These are phyloP conservation scores for Neocucurbitaria cava DNA, from an alignment of 2,329 filamentous ascomycete species.

Conservation along the genomic window DNA sequence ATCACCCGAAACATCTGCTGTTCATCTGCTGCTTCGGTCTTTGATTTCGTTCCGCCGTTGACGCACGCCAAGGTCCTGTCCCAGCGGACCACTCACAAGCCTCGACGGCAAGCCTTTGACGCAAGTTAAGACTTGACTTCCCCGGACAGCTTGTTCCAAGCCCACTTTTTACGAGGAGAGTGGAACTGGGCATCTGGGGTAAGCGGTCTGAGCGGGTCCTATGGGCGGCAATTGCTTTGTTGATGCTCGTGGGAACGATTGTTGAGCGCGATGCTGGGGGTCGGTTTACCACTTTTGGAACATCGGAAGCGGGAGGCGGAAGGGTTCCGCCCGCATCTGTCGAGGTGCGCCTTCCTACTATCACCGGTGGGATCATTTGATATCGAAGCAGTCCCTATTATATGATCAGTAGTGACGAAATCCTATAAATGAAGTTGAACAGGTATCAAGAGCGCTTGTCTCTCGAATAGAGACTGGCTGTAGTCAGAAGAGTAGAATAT, in stretches of 20 bases:
- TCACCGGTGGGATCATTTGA: no score
- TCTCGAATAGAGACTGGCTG: no score
- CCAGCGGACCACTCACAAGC: not conserved
- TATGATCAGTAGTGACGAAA: no score
- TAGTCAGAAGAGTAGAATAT: no score
- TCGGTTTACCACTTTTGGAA: not conserved
- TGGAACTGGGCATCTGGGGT: not conserved
- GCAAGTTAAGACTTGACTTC: not conserved
- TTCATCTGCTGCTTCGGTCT: not conserved
- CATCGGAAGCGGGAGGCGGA: not conserved
- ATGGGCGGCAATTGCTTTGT: not conserved
- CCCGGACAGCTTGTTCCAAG: not conserved
- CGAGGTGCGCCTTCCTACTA: not conserved
- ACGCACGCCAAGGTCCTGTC: constrained; percentile 5
- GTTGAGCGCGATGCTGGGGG: not conserved
- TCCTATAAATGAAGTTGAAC: no score
- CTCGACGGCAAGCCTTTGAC: constrained; percentile 4
- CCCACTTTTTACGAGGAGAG: not conserved
- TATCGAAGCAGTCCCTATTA: no score
- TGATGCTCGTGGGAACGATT: not conserved
- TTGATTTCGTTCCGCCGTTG: constrained; percentile 4
- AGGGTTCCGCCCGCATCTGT: not conserved
- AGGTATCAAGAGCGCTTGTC: no score
- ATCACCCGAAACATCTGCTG: not conserved
- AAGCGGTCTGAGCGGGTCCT: not conserved